Evolutionary conservation across 1,139 yeast genomes (phyloP).

Genomic region (Wickerhamomyces sp.): DNA sequence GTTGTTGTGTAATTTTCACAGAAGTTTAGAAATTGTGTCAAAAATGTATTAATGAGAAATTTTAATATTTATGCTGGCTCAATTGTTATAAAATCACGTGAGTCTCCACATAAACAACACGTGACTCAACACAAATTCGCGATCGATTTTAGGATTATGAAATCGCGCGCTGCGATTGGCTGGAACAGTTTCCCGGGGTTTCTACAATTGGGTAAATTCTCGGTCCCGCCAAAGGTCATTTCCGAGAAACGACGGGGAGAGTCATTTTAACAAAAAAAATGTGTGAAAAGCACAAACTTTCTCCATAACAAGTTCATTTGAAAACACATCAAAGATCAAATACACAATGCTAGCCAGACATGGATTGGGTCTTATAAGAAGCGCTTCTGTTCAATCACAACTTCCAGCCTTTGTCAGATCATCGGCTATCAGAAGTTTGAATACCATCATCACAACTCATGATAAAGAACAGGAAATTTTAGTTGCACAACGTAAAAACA

Average conservation of each 20-base stretch:
- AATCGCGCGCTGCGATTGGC: not conserved
- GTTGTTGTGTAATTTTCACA: no score
- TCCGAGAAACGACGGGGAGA: slow-evolving; percentile 1
- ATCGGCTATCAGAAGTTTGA: slow-evolving; percentile 31
- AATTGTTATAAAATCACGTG: no score
- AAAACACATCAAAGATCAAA: not conserved
- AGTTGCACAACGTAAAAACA: slow-evolving; percentile 74
- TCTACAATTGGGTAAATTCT: no score
- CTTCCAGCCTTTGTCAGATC: slow-evolving; percentile 7
- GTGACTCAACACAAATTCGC: not conserved
- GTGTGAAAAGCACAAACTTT: not conserved
- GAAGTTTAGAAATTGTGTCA: not conserved
- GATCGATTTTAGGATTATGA: not conserved
- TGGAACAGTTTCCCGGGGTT: not conserved
- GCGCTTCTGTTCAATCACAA: not conserved
- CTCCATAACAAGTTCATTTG: not conserved
- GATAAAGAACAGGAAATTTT: slow-evolving; percentile 66
- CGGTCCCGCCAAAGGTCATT: not conserved
- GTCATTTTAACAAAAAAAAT: not conserved
- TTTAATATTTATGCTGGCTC: no score
- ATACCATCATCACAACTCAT: slow-evolving; percentile 58
- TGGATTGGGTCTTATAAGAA: slow-evolving; percentile 6
- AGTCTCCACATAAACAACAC: not conserved
- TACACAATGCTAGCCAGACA: slow-evolving; percentile 3
- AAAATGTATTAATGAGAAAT: no score